These are phyloP conservation scores for Deinandra increscens DNA, from an alignment of 129 eudicot genomes.

Conservation along the genomic window DNA sequence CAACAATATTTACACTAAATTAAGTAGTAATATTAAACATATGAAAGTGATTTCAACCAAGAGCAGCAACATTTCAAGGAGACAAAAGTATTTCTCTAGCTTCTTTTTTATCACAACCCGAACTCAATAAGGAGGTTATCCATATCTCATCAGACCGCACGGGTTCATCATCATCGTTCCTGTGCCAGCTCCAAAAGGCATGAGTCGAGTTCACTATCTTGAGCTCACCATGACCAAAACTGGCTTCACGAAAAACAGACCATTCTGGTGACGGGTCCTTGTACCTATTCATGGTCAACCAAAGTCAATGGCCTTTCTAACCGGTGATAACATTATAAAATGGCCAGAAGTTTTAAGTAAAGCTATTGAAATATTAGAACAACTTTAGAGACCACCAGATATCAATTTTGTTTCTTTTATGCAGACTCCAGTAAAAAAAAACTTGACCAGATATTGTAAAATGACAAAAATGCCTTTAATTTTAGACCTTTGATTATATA, in stretches of 20 bases:
- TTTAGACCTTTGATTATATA: too few species aligned
- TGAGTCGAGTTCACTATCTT: conserved; percentile 69
- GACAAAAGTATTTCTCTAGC: conserved; percentile 45
- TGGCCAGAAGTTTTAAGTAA: not conserved
- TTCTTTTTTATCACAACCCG: conserved; percentile 54
- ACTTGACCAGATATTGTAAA: too few species aligned
- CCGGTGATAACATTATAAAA: not conserved
- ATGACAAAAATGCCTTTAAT: too few species aligned
- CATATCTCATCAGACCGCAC: conserved; percentile 86
- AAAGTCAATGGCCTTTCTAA: not conserved
- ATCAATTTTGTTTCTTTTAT: too few species aligned
- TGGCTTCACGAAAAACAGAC: conserved; percentile 95
- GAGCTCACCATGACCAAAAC: conserved; percentile 97
- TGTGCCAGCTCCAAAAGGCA: conserved; percentile 97
- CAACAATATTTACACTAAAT: not conserved
- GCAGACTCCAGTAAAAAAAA: too few species aligned
- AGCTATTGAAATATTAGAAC: not conserved
- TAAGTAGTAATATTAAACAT: conserved; percentile 15
- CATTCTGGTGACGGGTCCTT: conserved; percentile 73
- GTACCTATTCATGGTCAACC: conserved; percentile 45
- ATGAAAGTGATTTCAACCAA: conserved; percentile 12
- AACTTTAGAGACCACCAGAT: not conserved
- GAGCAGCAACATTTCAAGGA: conserved; percentile 27
- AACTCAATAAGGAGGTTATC: conserved; percentile 66
- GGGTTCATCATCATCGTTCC: conserved; percentile 95